Evolutionary conservation across 2,329 filamentous ascomycete species (phyloP).

Genomic region (Chaetomiaceae sp.): DNA sequence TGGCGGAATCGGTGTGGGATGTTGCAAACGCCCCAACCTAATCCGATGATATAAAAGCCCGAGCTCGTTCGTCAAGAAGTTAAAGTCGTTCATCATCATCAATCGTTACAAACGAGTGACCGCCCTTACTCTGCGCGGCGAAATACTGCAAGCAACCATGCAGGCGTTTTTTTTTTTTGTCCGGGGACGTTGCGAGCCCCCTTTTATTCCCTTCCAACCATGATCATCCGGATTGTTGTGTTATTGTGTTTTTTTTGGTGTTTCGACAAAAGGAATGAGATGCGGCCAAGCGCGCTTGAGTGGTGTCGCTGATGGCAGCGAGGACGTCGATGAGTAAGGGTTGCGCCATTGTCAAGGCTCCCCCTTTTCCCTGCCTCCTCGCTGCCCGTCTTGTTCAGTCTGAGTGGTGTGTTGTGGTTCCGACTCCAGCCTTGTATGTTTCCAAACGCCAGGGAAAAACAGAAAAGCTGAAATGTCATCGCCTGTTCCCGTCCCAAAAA

Average conservation of each 20-base stretch:
- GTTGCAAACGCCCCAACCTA: neutral
- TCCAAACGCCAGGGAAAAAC: conserved; percentile 22
- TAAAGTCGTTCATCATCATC: conserved; percentile 27
- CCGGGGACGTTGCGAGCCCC: conserved; percentile 3
- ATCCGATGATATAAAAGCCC: conserved; percentile 18
- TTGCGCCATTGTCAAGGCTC: neutral
- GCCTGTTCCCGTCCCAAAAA: conserved; percentile 12
- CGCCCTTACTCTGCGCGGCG: conserved; percentile 23
- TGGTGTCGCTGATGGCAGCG: conserved; percentile 18
- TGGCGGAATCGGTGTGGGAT: conserved; percentile 4
- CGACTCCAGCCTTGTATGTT: conserved; percentile 18
- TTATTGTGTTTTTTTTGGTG: neutral
- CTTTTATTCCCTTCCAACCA: conserved; percentile 17
- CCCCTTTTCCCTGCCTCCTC: conserved; percentile 3
- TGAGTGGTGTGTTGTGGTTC: conserved; percentile 23
- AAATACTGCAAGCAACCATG: conserved; percentile 23
- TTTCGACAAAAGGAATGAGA: conserved; percentile 21
- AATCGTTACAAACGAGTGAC: conserved; percentile 28
- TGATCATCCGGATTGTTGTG: conserved; percentile 19
- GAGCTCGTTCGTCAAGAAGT: conserved; percentile 23
- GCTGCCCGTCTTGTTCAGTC: conserved; percentile 20
- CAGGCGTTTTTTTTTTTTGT: conserved; percentile 17
- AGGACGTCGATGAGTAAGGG: neutral
- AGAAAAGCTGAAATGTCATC: conserved; percentile 24
- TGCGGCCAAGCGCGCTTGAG: conserved; percentile 20